A percentile compares a stretch with the other conserved stretches of the same genome.
These are phyloP conservation scores for Leucoagaricus sp. DNA, from an alignment of 1,284 basidiomycete species.

Conservation along the genomic window DNA sequence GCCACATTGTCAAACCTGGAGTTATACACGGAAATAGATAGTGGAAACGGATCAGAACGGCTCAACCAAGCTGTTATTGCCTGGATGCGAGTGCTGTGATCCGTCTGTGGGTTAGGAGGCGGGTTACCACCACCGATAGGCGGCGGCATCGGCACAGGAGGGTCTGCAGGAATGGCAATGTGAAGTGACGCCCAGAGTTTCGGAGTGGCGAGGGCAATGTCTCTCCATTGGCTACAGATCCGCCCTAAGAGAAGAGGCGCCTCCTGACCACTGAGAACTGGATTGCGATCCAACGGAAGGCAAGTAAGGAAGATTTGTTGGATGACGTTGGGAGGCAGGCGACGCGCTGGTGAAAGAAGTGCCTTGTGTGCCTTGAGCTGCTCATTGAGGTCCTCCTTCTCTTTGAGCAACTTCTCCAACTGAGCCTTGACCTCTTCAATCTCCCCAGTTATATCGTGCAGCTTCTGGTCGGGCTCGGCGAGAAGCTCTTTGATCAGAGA, in stretches of 20 bases:
- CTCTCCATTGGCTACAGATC: slow-evolving; percentile 18
- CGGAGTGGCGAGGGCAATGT: slow-evolving; percentile 15
- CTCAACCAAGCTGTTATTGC: slow-evolving; percentile 12
- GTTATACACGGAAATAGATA: slow-evolving; percentile 15
- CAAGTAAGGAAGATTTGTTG: slow-evolving; percentile 22
- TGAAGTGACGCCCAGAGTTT: slow-evolving; percentile 16
- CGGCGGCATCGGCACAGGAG: slow-evolving; percentile 3
- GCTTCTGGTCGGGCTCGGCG: slow-evolving; percentile 6
- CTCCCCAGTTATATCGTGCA: slow-evolving; percentile 10
- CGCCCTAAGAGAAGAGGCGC: slow-evolving; percentile 15
- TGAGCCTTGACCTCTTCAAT: slow-evolving; percentile 10
- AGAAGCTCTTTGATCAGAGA: slow-evolving; percentile 9
- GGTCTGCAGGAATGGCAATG: slow-evolving; percentile 14
- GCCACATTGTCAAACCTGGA: slow-evolving; percentile 3
- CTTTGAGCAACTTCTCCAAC: slow-evolving; percentile 6
- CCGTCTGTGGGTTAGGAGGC: neutral
- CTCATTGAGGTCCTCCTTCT: slow-evolving; percentile 5
- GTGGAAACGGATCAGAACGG: slow-evolving; percentile 11
- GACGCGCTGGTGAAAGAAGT: slow-evolving; percentile 18
- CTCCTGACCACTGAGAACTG: slow-evolving; percentile 18
- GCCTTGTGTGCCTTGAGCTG: slow-evolving; percentile 22
- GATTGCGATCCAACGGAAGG: slow-evolving; percentile 19
- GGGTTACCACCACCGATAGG: neutral
- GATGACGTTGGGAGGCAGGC: slow-evolving; percentile 21
- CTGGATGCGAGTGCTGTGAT: slow-evolving; percentile 2